Conservation (phyloP, 2,329 filamentous ascomycete species). For the Colletotrichum cordylinicola region DNA sequence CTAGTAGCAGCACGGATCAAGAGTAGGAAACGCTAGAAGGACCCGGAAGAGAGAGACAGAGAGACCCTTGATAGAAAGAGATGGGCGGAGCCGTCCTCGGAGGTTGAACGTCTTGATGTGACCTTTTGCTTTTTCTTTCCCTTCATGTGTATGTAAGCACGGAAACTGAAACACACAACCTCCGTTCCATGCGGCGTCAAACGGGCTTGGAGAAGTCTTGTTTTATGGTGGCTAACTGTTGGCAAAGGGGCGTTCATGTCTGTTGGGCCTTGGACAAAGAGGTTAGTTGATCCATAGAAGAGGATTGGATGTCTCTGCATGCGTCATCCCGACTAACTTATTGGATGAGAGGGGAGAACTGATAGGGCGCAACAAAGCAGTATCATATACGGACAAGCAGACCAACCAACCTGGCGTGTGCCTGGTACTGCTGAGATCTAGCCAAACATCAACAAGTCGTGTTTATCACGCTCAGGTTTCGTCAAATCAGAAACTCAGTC, state of each 20-base stretch:
- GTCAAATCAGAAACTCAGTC: neutral
- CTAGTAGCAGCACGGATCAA: neutral
- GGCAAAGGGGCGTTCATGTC: neutral
- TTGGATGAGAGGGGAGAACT: neutral
- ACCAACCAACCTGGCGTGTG: neutral
- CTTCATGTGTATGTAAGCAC: neutral
- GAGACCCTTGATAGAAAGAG: neutral
- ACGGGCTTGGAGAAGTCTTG: neutral
- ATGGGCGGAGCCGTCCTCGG: neutral
- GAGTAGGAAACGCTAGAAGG: neutral
- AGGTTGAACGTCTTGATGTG: neutral
- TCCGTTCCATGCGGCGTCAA: neutral
- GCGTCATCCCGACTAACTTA: neutral
- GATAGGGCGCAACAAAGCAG: neutral
- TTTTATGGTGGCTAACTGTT: neutral
- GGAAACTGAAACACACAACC: neutral
- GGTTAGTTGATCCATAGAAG: neutral
- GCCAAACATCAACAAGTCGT: neutral
- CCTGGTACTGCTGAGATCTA: neutral
- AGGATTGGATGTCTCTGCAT: neutral
- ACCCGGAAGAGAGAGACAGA: neutral
- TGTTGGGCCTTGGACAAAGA: neutral
- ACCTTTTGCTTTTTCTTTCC: neutral
- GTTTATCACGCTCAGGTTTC: neutral
- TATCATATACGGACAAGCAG: neutral